Evolutionary conservation across 202 grass and related monocot species (phyloP), one percentile per base, ranked within the genome.

Genomic region (Saccharum hybrid): DNA sequence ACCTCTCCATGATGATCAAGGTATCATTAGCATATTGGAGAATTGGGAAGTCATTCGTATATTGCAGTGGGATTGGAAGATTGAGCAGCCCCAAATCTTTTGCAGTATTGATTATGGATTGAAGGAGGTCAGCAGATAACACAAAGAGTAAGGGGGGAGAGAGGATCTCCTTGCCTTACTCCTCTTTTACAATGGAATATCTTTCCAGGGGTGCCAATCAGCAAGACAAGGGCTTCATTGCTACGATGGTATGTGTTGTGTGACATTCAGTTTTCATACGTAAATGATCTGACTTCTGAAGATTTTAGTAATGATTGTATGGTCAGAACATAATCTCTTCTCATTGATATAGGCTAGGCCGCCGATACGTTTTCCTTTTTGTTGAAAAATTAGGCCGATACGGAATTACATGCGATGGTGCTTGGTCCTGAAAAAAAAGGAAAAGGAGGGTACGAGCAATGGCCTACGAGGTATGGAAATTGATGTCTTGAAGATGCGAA

Each of bases 281-380:
- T 68, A 18, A 40, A 22, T 4, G 30, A 68, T 61, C 39, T 41
- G 1, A 43, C 31, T 40, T 62, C 3, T 33, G 7, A 42, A 80
- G 11, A 41, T 68, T 39, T 75, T 69, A n/a, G 16, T 78, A 46
- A 21, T 57, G 18, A 6, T 48, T 19, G 59, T 59, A 51, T 86
- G 68, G 68, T 30, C 69, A 42, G 49, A 34, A 75, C 30, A 36
- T 26, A 36, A 38, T 31, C 30, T 36, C 15, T 74, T 28, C 8
- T 28, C 30, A 2, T 41, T 22, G 51, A 67, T 36, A 28, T 40
- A 42, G 30, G 23, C 43, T 52, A n/a, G 26, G 8, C 16, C 9
- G 8, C 16, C 9, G 18, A 62, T 5, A 42, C 51, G 5, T 18
- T 36, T 36, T 36, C 1, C 4, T 59, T 22, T 59, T 8, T n/a